A percentile compares a stretch with the other conserved stretches of the same genome.
Conservation (phyloP, 805 yeast species). For the Barnettozyma populi region DNA sequence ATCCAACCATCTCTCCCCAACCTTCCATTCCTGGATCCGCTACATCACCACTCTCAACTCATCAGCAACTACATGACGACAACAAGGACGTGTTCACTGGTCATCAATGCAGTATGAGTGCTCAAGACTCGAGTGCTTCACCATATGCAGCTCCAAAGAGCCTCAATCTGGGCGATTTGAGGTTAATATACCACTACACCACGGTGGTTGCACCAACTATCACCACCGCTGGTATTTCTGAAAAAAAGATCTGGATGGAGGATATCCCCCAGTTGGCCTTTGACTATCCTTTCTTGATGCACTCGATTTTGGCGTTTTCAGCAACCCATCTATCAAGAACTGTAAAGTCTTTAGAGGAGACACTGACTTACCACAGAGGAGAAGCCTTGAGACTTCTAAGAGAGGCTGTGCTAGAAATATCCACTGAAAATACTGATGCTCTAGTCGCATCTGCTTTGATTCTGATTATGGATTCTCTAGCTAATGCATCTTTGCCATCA, state of each 20-base stretch:
- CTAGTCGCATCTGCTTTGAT: conserved; percentile 88
- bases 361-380: conserved; percentile 81
- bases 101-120: not conserved
- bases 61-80: conserved; percentile 8
- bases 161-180: conserved; percentile 51
- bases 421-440: conserved; percentile 85
- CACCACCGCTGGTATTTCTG: conserved; percentile 86
- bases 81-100: conserved; percentile 1
- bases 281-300: conserved; percentile 86
- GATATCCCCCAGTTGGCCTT: conserved; percentile 89
- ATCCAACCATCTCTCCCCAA: conserved; percentile 28
- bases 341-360: conserved; percentile 69
- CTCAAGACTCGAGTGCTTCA: not conserved
- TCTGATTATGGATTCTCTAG: conserved; percentile 87
- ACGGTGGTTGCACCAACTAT: conserved; percentile 81
- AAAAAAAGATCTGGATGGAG: conserved; percentile 76
- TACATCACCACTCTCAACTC: conserved; percentile 21
- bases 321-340: conserved; percentile 86
- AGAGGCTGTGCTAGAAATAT: conserved; percentile 80
- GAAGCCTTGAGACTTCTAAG: conserved; percentile 77
- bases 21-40: conserved; percentile 26
- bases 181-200: conserved; percentile 83
- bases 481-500: conserved; percentile 67
- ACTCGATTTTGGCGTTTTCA: conserved; percentile 81
- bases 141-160: conserved; percentile 40